phyloP scores from a whole-genome alignment of 371 early-diverging fungal species.

The Actinomucor elegans region DNA sequence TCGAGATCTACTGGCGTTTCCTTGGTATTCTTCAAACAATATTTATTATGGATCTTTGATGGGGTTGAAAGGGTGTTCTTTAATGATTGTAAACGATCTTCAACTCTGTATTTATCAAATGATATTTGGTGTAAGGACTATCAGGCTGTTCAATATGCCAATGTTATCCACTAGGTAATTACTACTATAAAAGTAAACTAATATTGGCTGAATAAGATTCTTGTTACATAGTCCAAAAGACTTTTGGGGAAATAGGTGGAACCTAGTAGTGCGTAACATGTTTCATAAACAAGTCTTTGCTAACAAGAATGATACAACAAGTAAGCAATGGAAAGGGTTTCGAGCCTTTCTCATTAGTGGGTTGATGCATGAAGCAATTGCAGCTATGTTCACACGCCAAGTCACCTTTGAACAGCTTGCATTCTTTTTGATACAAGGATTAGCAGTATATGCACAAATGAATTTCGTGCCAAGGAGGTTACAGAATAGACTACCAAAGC shows the following conservation, averaged over 20 bases:
- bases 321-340: not conserved
- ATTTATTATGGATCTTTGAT: slow-evolving; percentile 8
- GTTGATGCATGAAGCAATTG: slow-evolving; percentile 43
- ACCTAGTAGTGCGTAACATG: slow-evolving; percentile 6
- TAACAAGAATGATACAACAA: too few species aligned
- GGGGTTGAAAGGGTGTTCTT: slow-evolving; percentile 7
- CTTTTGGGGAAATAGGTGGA: slow-evolving; percentile 15
- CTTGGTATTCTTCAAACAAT: not conserved
- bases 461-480: too few species aligned
- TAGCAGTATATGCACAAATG: not conserved
- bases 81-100: not conserved
- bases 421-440: slow-evolving; percentile 6
- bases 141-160: slow-evolving; percentile 5
- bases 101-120: not conserved
- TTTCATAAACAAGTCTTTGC: slow-evolving; percentile 7
- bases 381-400: slow-evolving; percentile 62
- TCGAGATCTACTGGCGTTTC: not conserved
- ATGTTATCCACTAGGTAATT: slow-evolving; percentile 12
- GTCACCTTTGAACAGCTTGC: slow-evolving; percentile 70
- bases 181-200: too few species aligned
- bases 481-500: too few species aligned
- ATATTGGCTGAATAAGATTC: too few species aligned
- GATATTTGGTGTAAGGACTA: not conserved
- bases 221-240: slow-evolving; percentile 3
- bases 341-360: slow-evolving; percentile 8